Percentiles rank a stretch among this genome's conserved stretches.
Conservation (phyloP, 2,329 filamentous ascomycete species). For the Kalmusia sp. region DNA sequence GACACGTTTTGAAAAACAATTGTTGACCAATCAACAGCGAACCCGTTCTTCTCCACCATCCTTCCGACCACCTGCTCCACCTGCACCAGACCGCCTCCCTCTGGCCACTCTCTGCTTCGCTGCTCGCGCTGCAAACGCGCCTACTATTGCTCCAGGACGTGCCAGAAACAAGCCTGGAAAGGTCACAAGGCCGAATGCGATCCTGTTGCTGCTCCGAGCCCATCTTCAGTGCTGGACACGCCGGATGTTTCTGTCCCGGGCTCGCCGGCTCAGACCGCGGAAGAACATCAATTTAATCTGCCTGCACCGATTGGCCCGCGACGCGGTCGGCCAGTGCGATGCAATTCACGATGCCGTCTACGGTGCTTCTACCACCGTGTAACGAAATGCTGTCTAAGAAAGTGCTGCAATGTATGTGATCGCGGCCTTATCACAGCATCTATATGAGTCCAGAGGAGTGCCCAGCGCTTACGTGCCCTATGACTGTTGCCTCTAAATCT, state of each 20-base stretch:
- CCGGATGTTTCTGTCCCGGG: conserved; percentile 35
- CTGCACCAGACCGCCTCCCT: conserved; percentile 34
- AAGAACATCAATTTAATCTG: conserved; percentile 2
- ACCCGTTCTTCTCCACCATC: conserved; percentile 6
- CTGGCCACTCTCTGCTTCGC: conserved; percentile 26
- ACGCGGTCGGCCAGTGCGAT: neutral
- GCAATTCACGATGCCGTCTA: neutral
- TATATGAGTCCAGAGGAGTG: too few species aligned
- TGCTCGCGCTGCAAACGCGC: conserved; percentile 58
- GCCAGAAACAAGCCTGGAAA: conserved; percentile 61
- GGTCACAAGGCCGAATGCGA: conserved; percentile 56
- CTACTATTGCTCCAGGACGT: conserved; percentile 60
- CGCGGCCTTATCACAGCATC: too few species aligned
- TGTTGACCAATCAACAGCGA: conserved; percentile 7
- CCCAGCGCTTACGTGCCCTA: too few species aligned
- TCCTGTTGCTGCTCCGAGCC: conserved; percentile 29
- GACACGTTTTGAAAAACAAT: conserved; percentile 7
- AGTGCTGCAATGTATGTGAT: too few species aligned
- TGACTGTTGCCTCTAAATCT: too few species aligned
- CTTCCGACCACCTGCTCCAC: conserved; percentile 17
- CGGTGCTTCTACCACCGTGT: neutral
- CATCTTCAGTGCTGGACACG: conserved; percentile 31
- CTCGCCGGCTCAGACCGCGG: conserved; percentile 6
- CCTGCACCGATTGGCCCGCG: neutral
- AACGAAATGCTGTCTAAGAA: neutral